Evolutionary conservation across 352 stramenopile species (phyloP), one percentile per base, ranked within the genome.

Genomic region (Globisporangium alternatum): DNA sequence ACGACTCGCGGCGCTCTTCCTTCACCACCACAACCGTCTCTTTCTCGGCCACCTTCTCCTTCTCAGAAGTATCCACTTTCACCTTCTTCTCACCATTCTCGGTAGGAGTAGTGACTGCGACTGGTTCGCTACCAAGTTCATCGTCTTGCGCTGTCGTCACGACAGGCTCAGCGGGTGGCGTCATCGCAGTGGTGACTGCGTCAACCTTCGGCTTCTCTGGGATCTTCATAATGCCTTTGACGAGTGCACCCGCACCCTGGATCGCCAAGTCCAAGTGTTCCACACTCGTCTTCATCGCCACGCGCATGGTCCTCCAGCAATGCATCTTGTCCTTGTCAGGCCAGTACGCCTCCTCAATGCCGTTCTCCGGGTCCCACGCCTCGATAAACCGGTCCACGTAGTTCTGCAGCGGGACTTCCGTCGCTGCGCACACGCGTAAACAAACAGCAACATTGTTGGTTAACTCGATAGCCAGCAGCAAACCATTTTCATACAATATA

Each of bases 281-380:
- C 12, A 96, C 73, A 31, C 85, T 91, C 28, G 72, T 70, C 58
- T 86, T 84, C 85, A 94, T 96, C 25, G 82, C 78, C 56, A 76
- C 77, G 13, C 87, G 83, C 75, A 96, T 86, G 25, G 87, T 96
- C 62, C 83, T 68, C 87, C 87, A 96, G 65, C 87, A 96, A 28
- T 88, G 75, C 82, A 94, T 91, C 28, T 89, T 83, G 74, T 98
- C 88, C 68, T 97, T 97, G 66, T 97, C 92, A 1, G 96, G 96
- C 82, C 97, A 97, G 69, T 98, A 99, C 35, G 95, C 93, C 37
- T 96, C 89, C 76, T 99, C 96, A 44, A 99, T 98, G 5, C 94
- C 93, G 65, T 96, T 97, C 55, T 98, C 96, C 4, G 96, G 96
- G 68, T 99, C 90, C 69, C 96, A 93, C 22, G 96, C 96, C 60